These are phyloP conservation scores for Talaromyces atroroseus DNA, from an alignment of 2,329 filamentous ascomycete species.

Conservation along the genomic window DNA sequence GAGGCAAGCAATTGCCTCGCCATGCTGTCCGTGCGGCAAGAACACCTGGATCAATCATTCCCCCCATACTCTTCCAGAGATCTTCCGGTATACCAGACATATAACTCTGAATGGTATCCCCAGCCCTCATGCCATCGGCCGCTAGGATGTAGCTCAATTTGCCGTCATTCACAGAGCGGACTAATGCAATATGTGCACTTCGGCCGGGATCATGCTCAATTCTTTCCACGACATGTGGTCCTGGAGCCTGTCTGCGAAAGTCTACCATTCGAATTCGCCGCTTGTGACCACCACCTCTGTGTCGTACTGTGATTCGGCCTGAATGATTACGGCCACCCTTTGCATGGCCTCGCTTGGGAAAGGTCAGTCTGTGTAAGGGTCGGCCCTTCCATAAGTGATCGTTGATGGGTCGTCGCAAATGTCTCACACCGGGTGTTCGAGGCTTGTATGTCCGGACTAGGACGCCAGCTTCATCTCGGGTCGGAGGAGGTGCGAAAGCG, in stretches of 20 bases:
- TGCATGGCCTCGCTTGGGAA: conserved; percentile 84
- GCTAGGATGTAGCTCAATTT: conserved; percentile 87
- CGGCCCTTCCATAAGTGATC: conserved; percentile 95
- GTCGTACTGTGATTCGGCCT: conserved; percentile 79
- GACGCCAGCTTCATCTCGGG: conserved; percentile 36
- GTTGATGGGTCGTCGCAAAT: conserved; percentile 87
- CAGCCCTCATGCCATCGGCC: conserved; percentile 87
- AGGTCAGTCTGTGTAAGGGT: conserved; percentile 75
- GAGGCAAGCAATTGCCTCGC: conserved; percentile 86
- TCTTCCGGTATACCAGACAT: conserved; percentile 81
- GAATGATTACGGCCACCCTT: conserved; percentile 90
- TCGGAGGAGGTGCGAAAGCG: conserved; percentile 43
- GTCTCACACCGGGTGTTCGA: conserved; percentile 83
- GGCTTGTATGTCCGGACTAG: conserved; percentile 83
- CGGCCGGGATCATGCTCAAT: conserved; percentile 95
- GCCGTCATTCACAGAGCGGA: conserved; percentile 68
- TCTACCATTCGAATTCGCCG: conserved; percentile 87
- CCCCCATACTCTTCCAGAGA: conserved; percentile 86
- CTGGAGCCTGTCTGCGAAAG: conserved; percentile 71
- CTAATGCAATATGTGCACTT: conserved; percentile 84
- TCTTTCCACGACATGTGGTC: conserved; percentile 81
- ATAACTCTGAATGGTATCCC: conserved; percentile 89
- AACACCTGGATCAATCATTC: conserved; percentile 88
- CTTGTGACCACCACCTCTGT: conserved; percentile 88
- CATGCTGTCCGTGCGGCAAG: conserved; percentile 90